These are phyloP conservation scores for Suillus clintonianus DNA, from an alignment of 768 basidiomycete genomes.

Conservation along the genomic window DNA sequence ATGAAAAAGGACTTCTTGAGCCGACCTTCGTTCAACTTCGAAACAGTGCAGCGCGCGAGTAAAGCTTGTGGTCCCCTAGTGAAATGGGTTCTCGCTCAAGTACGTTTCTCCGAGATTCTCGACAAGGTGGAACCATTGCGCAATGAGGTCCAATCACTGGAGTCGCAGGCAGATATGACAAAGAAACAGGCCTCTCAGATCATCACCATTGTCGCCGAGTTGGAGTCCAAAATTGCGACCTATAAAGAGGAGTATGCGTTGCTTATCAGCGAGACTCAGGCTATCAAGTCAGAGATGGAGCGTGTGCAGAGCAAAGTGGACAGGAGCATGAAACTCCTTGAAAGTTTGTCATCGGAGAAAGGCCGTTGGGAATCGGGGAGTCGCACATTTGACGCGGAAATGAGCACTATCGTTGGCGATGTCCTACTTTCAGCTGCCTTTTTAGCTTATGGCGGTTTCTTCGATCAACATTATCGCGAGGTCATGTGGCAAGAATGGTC, in stretches of 20 bases:
- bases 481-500: constrained; percentile 97
- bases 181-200: constrained; percentile 91
- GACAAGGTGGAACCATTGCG: constrained; percentile 96
- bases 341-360: constrained; percentile 93
- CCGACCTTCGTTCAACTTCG: constrained; percentile 90
- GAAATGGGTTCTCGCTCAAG: constrained; percentile 98
- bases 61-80: constrained; percentile 97
- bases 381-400: constrained; percentile 93
- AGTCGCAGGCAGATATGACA: constrained; percentile 91
- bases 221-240: constrained; percentile 87
- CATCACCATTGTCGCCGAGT: constrained; percentile 87
- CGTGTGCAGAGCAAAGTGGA: constrained; percentile 96
- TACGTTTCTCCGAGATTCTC: constrained; percentile 94
- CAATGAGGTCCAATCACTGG: constrained; percentile 91
- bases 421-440: constrained; percentile 95
- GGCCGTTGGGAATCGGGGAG: constrained; percentile 94
- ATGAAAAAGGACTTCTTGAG: constrained; percentile 95
- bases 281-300: constrained; percentile 98
- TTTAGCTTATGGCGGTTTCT: constrained; percentile 96
- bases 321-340: constrained; percentile 92
- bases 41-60: constrained; percentile 91
- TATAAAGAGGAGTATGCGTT: constrained; percentile 98
- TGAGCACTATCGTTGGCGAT: constrained; percentile 98
- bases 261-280: constrained; percentile 94
- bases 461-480: constrained; percentile 97